These are phyloP conservation scores for Boletus mariae DNA, from an alignment of 1,284 basidiomycete species.

Conservation along the genomic window DNA sequence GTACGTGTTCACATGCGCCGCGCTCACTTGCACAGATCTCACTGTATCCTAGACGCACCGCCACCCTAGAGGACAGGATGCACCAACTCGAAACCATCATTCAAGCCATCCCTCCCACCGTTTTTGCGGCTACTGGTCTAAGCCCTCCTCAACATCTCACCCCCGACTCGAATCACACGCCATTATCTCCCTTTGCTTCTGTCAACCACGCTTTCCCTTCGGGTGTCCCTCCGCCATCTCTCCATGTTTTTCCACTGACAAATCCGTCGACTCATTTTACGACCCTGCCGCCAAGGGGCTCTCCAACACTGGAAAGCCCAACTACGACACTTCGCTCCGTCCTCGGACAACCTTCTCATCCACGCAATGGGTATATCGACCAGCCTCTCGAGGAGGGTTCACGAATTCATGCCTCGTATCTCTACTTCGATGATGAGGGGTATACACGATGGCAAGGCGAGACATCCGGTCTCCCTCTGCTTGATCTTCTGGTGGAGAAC, in stretches of 20 bases:
- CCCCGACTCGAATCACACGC: slow-evolving; percentile 34
- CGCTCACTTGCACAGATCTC: slow-evolving; percentile 6
- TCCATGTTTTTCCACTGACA: slow-evolving; percentile 69
- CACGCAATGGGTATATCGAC: slow-evolving; percentile 33
- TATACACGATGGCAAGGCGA: slow-evolving; percentile 86
- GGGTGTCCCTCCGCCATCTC: slow-evolving; percentile 71
- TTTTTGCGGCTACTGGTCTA: slow-evolving; percentile 60
- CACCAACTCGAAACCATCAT: slow-evolving; percentile 79
- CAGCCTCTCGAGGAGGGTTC: slow-evolving; percentile 54
- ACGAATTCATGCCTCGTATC: slow-evolving; percentile 66
- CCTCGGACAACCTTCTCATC: slow-evolving; percentile 32
- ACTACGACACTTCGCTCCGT: slow-evolving; percentile 41
- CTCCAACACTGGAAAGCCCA: slow-evolving; percentile 44
- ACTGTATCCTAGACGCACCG: slow-evolving; percentile 50
- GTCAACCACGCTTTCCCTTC: slow-evolving; percentile 47
- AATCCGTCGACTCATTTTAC: slow-evolving; percentile 77
- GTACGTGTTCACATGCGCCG: slow-evolving; percentile 38
- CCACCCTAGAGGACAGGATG: slow-evolving; percentile 80
- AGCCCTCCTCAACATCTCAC: slow-evolving; percentile 29
- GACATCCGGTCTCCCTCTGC: slow-evolving; percentile 81
- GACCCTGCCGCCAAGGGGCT: slow-evolving; percentile 36
- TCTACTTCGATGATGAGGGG: slow-evolving; percentile 80
- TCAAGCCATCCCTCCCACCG: slow-evolving; percentile 74
- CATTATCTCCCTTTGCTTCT: slow-evolving; percentile 53
- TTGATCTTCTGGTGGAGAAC: slow-evolving; percentile 74